These are phyloP conservation scores for Lippia alba DNA, from an alignment of 305 asterid species.

Conservation along the genomic window DNA sequence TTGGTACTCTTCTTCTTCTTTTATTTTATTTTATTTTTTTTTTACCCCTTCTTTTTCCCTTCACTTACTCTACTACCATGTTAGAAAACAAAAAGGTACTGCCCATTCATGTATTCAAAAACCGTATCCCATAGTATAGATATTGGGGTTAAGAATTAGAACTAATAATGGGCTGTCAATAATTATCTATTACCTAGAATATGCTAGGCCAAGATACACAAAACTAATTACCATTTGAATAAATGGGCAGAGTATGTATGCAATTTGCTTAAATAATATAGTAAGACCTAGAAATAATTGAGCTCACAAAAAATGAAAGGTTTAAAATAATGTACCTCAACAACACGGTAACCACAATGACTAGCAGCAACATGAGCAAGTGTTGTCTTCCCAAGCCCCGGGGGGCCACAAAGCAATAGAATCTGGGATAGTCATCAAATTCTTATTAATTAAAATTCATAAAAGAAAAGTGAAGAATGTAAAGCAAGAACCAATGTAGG, in stretches of 20 bases:
- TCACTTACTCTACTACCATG: no score
- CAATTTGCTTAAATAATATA: conserved; percentile 33
- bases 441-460: conserved; percentile 21
- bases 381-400: conserved; percentile 99
- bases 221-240: conserved; percentile 26
- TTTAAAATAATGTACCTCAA: conserved; percentile 65
- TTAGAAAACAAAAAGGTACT: no score
- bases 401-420: conserved; percentile 96
- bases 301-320: conserved; percentile 32
- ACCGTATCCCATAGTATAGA: no score
- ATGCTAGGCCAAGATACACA: background rate
- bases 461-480: conserved; percentile 10
- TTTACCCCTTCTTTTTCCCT: no score
- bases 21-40: no score
- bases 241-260: conserved; percentile 27
- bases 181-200: background rate
- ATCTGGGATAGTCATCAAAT: conserved; percentile 57
- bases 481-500: conserved; percentile 26
- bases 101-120: background rate
- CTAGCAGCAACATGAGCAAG: conserved; percentile 98
- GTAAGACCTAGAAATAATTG: conserved; percentile 33
- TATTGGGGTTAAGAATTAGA: background rate
- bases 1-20: no score
- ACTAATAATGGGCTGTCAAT: no score
- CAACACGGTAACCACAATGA: conserved; percentile 97